Conservation (phyloP, 257 asterid genomes). For the Handroanthus guayacan region DNA sequence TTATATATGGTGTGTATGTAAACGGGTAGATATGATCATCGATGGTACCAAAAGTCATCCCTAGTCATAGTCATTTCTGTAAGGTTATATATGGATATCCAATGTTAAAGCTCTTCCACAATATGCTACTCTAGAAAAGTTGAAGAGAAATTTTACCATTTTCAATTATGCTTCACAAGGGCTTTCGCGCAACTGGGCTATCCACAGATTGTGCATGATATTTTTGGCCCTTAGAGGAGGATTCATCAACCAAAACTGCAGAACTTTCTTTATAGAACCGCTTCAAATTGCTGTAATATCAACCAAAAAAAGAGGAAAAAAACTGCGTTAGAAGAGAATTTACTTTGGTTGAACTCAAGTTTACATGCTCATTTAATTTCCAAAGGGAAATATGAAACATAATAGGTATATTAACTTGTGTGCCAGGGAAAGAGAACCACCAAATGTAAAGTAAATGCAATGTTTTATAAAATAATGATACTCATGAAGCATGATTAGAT, state of each 20-base stretch:
- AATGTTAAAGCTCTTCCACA: background rate
- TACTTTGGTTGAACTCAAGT: background rate
- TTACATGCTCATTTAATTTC: background rate
- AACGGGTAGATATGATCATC: no score
- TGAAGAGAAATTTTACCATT: background rate
- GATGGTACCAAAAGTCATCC: background rate
- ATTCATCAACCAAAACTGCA: no score
- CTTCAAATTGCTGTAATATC: background rate
- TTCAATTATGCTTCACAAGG: background rate
- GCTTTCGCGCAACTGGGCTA: background rate
- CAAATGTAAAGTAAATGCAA: background rate
- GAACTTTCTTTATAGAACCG: background rate
- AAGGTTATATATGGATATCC: background rate
- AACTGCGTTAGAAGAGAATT: background rate
- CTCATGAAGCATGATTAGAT: background rate
- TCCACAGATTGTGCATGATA: background rate
- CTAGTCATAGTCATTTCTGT: no score
- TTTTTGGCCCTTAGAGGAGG: background rate
- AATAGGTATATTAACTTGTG: no score
- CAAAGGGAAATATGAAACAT: background rate
- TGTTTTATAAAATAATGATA: no score
- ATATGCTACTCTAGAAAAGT: no score
- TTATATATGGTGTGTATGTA: background rate
- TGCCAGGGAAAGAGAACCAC: background rate
- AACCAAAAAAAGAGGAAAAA: background rate